A percentile compares a stretch with the other conserved stretches of the same genome.
Evolutionary conservation across 164 flowering plant species (phyloP).

Genomic region (Annona cherimola): DNA sequence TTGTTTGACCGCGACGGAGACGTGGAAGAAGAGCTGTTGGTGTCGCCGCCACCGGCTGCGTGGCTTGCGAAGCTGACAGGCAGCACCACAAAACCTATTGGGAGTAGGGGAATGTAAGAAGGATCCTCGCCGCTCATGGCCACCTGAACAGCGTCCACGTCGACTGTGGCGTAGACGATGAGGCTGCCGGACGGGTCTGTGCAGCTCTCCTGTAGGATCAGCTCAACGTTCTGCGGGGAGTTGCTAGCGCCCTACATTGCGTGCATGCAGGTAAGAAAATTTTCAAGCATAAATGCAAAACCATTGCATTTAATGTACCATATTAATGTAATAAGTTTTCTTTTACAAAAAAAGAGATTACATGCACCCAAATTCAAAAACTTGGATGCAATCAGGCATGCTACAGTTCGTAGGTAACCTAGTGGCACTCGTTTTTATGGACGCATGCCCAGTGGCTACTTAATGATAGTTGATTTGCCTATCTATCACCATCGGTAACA

Average conservation of each 20-base stretch:
- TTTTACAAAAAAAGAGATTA: too few relatives aligned
- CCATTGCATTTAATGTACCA: too few relatives aligned
- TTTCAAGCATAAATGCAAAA: too few relatives aligned
- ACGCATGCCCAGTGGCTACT: too few relatives aligned
- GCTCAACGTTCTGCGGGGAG: constrained; percentile 83
- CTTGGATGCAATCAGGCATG: too few relatives aligned
- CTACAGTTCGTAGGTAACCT: too few relatives aligned
- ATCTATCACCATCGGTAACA: too few relatives aligned
- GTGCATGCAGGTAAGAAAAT: background rate
- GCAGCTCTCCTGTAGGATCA: constrained; percentile 93
- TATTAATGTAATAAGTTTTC: too few relatives aligned
- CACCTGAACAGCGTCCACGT: constrained; percentile 64
- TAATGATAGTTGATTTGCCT: too few relatives aligned
- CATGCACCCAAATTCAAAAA: too few relatives aligned
- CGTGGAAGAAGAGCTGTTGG: constrained; percentile 3
- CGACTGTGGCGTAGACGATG: constrained; percentile 71
- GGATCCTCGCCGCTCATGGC: constrained; percentile 89
- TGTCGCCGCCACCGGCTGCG: constrained; percentile 3
- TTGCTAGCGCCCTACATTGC: constrained; percentile 73
- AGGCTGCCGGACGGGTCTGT: constrained; percentile 76
- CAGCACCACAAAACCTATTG: constrained; percentile 60
- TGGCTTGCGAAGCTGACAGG: constrained; percentile 25
- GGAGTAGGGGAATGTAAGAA: constrained; percentile 84
- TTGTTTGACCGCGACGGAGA: too few relatives aligned
- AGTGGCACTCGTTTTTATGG: too few relatives aligned